Percentiles rank a stretch among this genome's conserved stretches.
Evolutionary conservation across 2,329 filamentous ascomycete genomes (phyloP).

Genomic region (Aspergillus tanneri): DNA sequence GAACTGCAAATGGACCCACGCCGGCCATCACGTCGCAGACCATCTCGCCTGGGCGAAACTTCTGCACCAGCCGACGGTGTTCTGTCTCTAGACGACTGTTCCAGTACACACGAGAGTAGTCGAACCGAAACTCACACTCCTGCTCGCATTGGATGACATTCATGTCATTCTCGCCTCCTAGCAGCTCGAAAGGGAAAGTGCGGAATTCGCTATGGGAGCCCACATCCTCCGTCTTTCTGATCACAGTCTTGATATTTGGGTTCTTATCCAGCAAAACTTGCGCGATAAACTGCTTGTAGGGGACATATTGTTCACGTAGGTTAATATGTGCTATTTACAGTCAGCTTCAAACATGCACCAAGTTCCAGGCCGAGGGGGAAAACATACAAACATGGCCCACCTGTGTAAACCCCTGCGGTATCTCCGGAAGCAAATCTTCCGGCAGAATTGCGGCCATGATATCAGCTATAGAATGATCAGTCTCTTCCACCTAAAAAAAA

Average conservation of each 20-base stretch:
- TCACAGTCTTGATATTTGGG: conserved; percentile 75
- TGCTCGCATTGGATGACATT: conserved; percentile 81
- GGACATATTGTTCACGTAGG: conserved; percentile 75
- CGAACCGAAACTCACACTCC: conserved; percentile 82
- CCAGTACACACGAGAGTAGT: conserved; percentile 98
- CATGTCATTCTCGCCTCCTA: conserved; percentile 77
- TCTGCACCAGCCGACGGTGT: conserved; percentile 73
- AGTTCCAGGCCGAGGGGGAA: conserved; percentile 3
- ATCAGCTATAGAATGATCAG: conserved; percentile 58
- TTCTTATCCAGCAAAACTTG: conserved; percentile 90
- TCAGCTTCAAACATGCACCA: conserved; percentile 10
- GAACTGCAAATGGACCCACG: conserved; percentile 90
- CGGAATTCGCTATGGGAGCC: conserved; percentile 82
- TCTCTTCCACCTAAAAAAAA: not conserved
- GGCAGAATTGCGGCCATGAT: conserved; percentile 80
- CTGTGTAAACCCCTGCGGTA: conserved; percentile 81
- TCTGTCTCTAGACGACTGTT: conserved; percentile 89
- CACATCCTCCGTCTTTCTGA: conserved; percentile 92
- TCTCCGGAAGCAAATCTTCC: conserved; percentile 73
- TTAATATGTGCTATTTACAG: conserved; percentile 74
- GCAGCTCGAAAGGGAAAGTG: conserved; percentile 88
- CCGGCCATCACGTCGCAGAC: conserved; percentile 97
- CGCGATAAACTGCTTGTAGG: conserved; percentile 83
- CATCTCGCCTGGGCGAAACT: conserved; percentile 80
- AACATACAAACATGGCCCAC: conserved; percentile 78